Percentiles rank a stretch among this genome's conserved stretches.
phyloP scores from a whole-genome alignment of 352 stramenopile species.

The Blastocystis hominis region DNA sequence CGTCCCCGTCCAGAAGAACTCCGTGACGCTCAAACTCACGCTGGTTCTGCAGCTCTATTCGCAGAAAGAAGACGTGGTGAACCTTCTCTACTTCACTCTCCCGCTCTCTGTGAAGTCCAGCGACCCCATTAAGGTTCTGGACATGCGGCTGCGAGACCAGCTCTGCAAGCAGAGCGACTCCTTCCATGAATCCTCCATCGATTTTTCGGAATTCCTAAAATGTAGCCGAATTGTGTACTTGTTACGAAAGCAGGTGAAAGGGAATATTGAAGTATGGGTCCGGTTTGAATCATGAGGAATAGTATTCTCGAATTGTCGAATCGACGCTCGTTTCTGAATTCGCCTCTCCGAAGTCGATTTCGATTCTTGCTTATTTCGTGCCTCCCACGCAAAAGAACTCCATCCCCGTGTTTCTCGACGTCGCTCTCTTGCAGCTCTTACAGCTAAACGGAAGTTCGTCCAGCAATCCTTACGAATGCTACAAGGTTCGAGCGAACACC shows the following conservation, averaged over 20 bases:
- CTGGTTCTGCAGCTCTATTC: conserved; percentile 7
- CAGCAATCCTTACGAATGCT: neutral
- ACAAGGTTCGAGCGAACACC: neutral
- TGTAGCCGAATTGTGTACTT: neutral
- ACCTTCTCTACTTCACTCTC: conserved; percentile 12
- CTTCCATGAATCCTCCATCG: neutral
- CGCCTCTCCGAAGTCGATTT: neutral
- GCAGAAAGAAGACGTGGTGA: neutral
- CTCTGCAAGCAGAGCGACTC: neutral
- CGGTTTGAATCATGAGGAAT: neutral
- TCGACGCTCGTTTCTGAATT: neutral
- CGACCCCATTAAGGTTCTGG: conserved; percentile 25
- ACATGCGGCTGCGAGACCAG: conserved; percentile 19
- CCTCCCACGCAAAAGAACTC: neutral
- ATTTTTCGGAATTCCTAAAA: neutral
- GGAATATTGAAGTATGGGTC: neutral
- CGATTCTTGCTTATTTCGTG: conserved; percentile 15
- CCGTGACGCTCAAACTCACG: neutral
- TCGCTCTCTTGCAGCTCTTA: neutral
- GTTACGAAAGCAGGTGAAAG: neutral
- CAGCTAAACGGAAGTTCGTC: neutral
- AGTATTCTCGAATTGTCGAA: neutral
- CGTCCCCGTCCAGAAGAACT: conserved; percentile 2
- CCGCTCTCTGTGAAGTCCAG: neutral
- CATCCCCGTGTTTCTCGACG: neutral